These are phyloP conservation scores for Citrullus mucosospermus DNA, from an alignment of 306 rosid species.

Conservation along the genomic window DNA sequence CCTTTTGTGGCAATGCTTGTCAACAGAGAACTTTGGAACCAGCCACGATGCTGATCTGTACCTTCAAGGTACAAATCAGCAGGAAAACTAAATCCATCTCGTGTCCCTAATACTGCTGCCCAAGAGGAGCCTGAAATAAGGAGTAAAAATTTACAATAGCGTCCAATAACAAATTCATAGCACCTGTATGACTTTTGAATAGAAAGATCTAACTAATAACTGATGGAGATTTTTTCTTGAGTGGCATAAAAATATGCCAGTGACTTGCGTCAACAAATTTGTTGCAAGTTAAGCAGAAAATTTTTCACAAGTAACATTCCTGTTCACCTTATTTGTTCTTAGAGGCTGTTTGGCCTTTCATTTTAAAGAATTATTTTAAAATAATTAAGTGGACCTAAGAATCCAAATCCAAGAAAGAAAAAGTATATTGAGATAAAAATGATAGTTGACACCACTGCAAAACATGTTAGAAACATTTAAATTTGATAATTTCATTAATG, in stretches of 20 bases:
- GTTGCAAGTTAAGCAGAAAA: not conserved
- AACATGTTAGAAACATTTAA: not conserved
- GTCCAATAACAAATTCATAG: slow-evolving; percentile 3
- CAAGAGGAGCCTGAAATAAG: slow-evolving; percentile 87
- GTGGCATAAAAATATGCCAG: not conserved
- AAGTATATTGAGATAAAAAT: not conserved
- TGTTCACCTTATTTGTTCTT: not conserved
- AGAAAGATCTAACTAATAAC: not conserved
- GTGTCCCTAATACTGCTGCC: slow-evolving; percentile 84
- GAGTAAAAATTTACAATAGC: slow-evolving; percentile 10
- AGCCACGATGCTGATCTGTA: slow-evolving; percentile 98
- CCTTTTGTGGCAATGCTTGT: slow-evolving; percentile 92
- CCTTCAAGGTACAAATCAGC: slow-evolving; percentile 98
- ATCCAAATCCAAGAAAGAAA: not conserved
- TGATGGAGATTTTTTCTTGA: not conserved
- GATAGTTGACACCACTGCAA: not conserved
- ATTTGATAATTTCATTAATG: slow-evolving; percentile 6
- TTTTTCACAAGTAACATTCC: not conserved
- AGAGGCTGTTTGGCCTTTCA: not conserved
- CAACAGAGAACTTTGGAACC: slow-evolving; percentile 97
- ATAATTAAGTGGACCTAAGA: not conserved
- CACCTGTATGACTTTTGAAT: not conserved
- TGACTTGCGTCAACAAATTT: not conserved
- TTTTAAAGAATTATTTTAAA: not conserved
- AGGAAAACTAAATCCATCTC: slow-evolving; percentile 58